Base-by-base conservation (phyloP, 2,329 filamentous ascomycete species). In the Diaporthe sp. region DNA sequence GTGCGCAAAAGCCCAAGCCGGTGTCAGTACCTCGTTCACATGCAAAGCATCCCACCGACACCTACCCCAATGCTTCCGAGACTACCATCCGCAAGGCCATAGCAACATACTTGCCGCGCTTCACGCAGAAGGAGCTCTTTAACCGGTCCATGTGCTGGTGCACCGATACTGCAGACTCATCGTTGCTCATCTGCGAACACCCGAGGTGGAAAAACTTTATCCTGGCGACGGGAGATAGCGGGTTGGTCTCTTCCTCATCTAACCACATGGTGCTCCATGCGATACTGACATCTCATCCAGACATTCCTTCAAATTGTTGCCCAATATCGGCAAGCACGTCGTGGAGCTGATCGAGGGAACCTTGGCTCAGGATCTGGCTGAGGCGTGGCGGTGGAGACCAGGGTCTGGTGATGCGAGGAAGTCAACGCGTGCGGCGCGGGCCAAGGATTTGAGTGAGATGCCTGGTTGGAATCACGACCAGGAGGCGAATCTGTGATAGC, bases 181-280 rank as follows among this genome's bases (percentile, higher is more conserved):
- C 81, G 22, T 71, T 83, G 71, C 72, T 84, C 17, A 78, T 84
- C 22, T 84, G 82, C 73, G 81, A 84, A 75, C 82, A 84, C 66
- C 82, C 82, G 0, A 76, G 69, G 38, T 86, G 85, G 83, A 86
- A 84, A 77, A 86, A 87, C 72, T 83, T 87, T 66, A 80, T 86
- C 28, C 76, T 87, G n/a, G 85, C 85, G 0, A 86, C 85, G 0
- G 86, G 86, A 0, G 85, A 87, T 42, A 87, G 85, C 77, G 86
- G 85, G 84, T 85, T 78, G 78, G 84, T 81, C n/a, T 19, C 22
- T 33, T n/a, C 22, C n/a, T 25, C 47, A 22, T 3, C 7, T 6
- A 19, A 19, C 4, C 22, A 3, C 40, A 9, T 12, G 28, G 3
- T 12, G 40, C 47, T 19, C 2, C 25, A 40, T 35, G 12, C 15